These are phyloP conservation scores for Geranomyces michiganensis DNA, from an alignment of 192 early-diverging fungal genomes.

Conservation along the genomic window DNA sequence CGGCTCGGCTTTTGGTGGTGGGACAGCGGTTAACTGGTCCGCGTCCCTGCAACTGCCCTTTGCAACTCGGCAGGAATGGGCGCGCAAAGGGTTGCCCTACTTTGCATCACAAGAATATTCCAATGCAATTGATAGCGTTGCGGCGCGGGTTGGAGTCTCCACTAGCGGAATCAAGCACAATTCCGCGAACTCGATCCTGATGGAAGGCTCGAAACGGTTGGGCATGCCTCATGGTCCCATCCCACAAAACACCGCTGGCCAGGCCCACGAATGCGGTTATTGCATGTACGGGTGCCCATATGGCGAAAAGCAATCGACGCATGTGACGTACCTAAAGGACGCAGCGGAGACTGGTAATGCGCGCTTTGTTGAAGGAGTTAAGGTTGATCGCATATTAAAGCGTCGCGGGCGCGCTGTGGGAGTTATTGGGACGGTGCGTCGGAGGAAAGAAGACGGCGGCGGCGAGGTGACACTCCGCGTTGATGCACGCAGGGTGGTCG, in stretches of 20 bases:
- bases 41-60: constrained; percentile 57
- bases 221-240: constrained; percentile 60
- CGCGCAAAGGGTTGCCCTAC: constrained; percentile 58
- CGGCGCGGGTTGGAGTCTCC: constrained; percentile 57
- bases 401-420: constrained; percentile 54
- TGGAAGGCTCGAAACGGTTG: constrained; percentile 70
- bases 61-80: constrained; percentile 76
- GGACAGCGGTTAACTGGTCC: constrained; percentile 72
- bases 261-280: constrained; percentile 62
- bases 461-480: constrained; percentile 44
- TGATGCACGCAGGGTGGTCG: constrained; percentile 60
- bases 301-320: constrained; percentile 70
- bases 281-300: constrained; percentile 73
- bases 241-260: constrained; percentile 67
- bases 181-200: constrained; percentile 58
- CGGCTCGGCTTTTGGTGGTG: constrained; percentile 75
- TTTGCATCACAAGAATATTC: constrained; percentile 59
- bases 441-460: constrained; percentile 17
- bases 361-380: constrained; percentile 60
- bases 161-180: constrained; percentile 64
- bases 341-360: constrained; percentile 64
- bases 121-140: constrained; percentile 59
- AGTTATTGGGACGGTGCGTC: constrained; percentile 47
- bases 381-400: constrained; percentile 60
- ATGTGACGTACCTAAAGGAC: constrained; percentile 69